Conservation (phyloP, 768 basidiomycete genomes). For the Cyclocybe aegerita region DNA sequence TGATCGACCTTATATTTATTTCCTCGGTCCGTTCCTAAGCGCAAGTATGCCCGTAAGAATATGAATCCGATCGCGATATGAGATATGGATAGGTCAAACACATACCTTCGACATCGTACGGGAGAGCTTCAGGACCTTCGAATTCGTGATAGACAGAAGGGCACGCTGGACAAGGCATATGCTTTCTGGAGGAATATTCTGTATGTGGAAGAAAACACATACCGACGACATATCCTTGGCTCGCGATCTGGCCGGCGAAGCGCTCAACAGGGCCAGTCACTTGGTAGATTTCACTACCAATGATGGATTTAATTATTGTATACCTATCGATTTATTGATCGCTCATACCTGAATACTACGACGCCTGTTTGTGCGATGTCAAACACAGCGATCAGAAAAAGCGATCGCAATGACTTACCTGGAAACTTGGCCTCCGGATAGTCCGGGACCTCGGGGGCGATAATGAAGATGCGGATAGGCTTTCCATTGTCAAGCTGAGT, state of each 20-base stretch:
- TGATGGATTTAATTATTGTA: not conserved
- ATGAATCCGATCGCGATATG: not conserved
- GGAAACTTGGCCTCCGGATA: slow-evolving; percentile 93
- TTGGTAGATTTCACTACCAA: slow-evolving; percentile 85
- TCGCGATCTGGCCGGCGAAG: slow-evolving; percentile 85
- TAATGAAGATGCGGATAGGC: slow-evolving; percentile 80
- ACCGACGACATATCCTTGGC: slow-evolving; percentile 85
- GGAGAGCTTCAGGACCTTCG: slow-evolving; percentile 81
- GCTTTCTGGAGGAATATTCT: not conserved
- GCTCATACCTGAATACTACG: slow-evolving; percentile 70
- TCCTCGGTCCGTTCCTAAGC: slow-evolving; percentile 56
- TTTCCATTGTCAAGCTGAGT: slow-evolving; percentile 61
- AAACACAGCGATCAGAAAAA: not conserved
- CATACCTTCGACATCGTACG: slow-evolving; percentile 83
- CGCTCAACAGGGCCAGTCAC: slow-evolving; percentile 97
- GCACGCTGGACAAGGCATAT: slow-evolving; percentile 49
- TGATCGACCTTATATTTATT: slow-evolving; percentile 82
- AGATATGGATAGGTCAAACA: not conserved
- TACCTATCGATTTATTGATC: not conserved
- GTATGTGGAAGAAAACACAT: slow-evolving; percentile 20
- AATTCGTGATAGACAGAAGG: slow-evolving; percentile 93
- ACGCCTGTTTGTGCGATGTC: slow-evolving; percentile 51
- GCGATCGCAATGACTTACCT: slow-evolving; percentile 38
- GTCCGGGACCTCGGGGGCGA: slow-evolving; percentile 73
- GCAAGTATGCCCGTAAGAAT: not conserved